phyloP scores from a whole-genome alignment of 176 grass and related monocot species.

The Triticum dicoccoides region DNA sequence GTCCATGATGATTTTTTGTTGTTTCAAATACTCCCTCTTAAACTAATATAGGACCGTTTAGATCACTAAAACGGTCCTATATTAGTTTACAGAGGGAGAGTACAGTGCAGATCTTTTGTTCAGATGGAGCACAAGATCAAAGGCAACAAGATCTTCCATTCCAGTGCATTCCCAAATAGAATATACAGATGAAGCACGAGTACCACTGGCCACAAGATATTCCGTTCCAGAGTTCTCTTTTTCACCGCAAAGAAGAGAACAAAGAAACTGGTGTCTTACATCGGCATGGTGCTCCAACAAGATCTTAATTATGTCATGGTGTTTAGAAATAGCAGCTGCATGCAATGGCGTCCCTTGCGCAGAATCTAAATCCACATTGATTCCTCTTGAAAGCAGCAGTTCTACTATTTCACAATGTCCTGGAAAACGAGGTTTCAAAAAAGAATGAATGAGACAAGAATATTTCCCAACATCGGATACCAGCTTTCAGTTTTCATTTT shows the following conservation, averaged over 20 bases:
- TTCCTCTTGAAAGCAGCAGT: conserved; percentile 7
- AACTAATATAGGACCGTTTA: too few species aligned
- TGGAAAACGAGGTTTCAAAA: neutral
- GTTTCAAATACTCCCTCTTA: too few species aligned
- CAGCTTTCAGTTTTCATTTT: neutral
- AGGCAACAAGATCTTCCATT: neutral
- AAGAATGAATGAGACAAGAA: neutral
- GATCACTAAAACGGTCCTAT: too few species aligned
- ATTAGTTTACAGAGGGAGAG: too few species aligned
- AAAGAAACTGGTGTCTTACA: conserved; percentile 11
- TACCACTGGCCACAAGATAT: neutral
- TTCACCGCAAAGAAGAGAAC: neutral
- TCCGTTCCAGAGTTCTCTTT: neutral
- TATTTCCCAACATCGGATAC: too few species aligned
- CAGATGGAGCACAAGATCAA: neutral
- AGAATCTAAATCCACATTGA: neutral
- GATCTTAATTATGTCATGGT: neutral
- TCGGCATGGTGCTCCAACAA: neutral
- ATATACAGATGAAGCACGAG: neutral
- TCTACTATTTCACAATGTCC: conserved; percentile 5
- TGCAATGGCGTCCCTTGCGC: neutral
- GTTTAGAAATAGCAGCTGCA: neutral
- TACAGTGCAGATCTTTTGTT: neutral
- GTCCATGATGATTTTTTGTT: too few species aligned
- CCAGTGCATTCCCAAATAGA: neutral